Conservation (phyloP, 495 filamentous ascomycete genomes). For the Penicillium cataractarum region DNA sequence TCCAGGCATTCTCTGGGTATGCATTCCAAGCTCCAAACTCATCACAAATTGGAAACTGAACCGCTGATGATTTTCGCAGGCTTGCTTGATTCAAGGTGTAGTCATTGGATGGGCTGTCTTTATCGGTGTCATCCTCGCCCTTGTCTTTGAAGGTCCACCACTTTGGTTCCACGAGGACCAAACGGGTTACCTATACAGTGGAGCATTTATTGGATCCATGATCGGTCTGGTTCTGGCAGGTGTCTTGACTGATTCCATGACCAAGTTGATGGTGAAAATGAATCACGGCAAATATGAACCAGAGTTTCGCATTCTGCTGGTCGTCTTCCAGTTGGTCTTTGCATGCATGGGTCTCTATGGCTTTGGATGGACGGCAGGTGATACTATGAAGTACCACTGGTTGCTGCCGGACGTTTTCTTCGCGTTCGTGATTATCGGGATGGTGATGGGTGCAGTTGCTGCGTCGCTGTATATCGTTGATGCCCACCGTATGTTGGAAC, state of each 20-base stretch:
- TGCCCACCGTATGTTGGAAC: conserved; percentile 70
- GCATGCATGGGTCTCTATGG: conserved; percentile 81
- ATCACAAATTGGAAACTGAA: no score
- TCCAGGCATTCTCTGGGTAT: conserved; percentile 80
- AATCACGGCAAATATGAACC: conserved; percentile 89
- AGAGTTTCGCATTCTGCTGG: conserved; percentile 82
- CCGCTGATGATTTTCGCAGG: no score
- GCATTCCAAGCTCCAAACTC: conserved; percentile 9
- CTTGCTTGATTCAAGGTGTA: conserved; percentile 85
- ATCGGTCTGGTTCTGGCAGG: conserved; percentile 77
- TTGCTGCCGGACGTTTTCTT: conserved; percentile 79
- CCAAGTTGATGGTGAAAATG: conserved; percentile 65
- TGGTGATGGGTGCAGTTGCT: conserved; percentile 88
- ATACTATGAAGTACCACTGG: conserved; percentile 66
- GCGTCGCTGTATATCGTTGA: conserved; percentile 92
- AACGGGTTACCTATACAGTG: conserved; percentile 86
- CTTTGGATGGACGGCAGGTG: conserved; percentile 70
- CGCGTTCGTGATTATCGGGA: conserved; percentile 74
- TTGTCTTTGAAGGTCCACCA: conserved; percentile 78
- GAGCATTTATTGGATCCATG: conserved; percentile 82
- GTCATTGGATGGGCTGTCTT: conserved; percentile 96
- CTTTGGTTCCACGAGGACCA: conserved; percentile 80
- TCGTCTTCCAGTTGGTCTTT: conserved; percentile 77
- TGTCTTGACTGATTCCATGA: conserved; percentile 72
- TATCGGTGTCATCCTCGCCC: conserved; percentile 84